Evolutionary conservation across 202 grass and related monocot species (phyloP).

Genomic region (Hordeum pubiflorum): DNA sequence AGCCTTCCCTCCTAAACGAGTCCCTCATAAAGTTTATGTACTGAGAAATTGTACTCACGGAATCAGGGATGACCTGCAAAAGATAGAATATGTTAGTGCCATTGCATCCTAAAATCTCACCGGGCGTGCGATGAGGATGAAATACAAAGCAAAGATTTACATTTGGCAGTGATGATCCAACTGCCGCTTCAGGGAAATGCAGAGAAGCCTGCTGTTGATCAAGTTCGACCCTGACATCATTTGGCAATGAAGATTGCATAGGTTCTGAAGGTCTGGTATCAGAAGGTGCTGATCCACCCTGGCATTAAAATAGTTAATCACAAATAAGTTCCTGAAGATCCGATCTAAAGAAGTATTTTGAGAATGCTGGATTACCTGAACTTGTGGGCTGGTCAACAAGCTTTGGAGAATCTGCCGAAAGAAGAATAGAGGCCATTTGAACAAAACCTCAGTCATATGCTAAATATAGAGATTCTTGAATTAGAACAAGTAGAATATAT

Average conservation of each 20-base stretch:
- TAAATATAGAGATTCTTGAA: constrained; percentile 14
- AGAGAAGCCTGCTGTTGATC: constrained; percentile 46
- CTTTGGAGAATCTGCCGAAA: constrained; percentile 71
- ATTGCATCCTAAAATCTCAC: background rate
- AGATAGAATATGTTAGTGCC: constrained; percentile 18
- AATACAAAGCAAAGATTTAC: constrained; percentile 43
- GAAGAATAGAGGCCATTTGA: constrained; percentile 20
- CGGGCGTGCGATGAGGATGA: constrained; percentile 17
- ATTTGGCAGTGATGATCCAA: constrained; percentile 56
- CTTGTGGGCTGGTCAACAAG: constrained; percentile 41
- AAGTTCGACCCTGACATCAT: constrained; percentile 61
- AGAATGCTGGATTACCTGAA: constrained; percentile 46
- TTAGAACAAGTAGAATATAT: constrained; percentile 9
- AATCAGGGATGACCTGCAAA: constrained; percentile 81
- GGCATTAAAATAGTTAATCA: constrained; percentile 21
- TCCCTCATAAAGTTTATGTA: constrained; percentile 80
- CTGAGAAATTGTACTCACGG: constrained; percentile 81
- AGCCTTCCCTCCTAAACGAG: constrained; percentile 74
- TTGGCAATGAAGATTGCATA: constrained; percentile 42
- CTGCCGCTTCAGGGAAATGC: constrained; percentile 38
- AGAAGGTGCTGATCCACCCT: constrained; percentile 50
- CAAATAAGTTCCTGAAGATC: constrained; percentile 21
- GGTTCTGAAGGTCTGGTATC: constrained; percentile 43
- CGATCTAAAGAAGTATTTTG: constrained; percentile 19
- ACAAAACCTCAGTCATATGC: constrained; percentile 16